A percentile compares a stretch with the other conserved stretches of the same genome.
Conservation (phyloP, 2,329 filamentous ascomycete species). For the Claviceps digitariae region DNA sequence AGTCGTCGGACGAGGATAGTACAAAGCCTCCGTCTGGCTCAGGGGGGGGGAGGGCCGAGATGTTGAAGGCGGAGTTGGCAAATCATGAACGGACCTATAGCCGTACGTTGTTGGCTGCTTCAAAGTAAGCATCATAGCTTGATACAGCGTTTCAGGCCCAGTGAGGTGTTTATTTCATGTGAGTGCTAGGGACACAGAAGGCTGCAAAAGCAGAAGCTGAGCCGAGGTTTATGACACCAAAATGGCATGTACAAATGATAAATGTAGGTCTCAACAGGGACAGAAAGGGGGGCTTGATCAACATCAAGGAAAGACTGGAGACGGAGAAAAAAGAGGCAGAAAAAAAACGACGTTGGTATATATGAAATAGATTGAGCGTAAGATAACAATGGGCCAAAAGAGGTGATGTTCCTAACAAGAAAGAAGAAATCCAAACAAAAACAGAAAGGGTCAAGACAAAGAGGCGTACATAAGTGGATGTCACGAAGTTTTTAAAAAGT, state of each 20-base stretch:
- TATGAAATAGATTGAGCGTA: background rate
- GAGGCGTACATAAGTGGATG: conserved; percentile 13
- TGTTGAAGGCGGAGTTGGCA: conserved; percentile 43
- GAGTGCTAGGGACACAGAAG: conserved; percentile 1
- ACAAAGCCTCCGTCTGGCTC: conserved; percentile 32
- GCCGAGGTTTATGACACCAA: background rate
- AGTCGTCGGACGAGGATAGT: conserved; percentile 25
- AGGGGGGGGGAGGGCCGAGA: conserved; percentile 42
- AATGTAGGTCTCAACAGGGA: background rate
- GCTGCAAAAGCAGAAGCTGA: background rate
- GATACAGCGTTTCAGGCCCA: conserved; percentile 13
- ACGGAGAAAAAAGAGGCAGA: background rate
- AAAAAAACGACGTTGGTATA: background rate
- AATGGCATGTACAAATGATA: background rate
- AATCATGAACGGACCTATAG: conserved; percentile 48
- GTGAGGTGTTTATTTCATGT: conserved; percentile 16
- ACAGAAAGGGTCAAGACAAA: conserved; percentile 10
- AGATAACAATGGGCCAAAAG: background rate
- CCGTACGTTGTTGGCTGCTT: conserved; percentile 46
- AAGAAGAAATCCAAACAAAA: conserved; percentile 5
- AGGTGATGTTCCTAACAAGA: background rate
- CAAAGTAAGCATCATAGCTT: conserved; percentile 45
- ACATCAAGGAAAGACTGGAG: conserved; percentile 1
- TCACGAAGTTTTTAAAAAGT: conserved; percentile 1
- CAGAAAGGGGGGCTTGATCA: background rate